Percentiles rank a stretch among this genome's conserved stretches.
These are phyloP conservation scores for Aspergillus melleus DNA, from an alignment of 2,329 filamentous ascomycete species.

Conservation along the genomic window DNA sequence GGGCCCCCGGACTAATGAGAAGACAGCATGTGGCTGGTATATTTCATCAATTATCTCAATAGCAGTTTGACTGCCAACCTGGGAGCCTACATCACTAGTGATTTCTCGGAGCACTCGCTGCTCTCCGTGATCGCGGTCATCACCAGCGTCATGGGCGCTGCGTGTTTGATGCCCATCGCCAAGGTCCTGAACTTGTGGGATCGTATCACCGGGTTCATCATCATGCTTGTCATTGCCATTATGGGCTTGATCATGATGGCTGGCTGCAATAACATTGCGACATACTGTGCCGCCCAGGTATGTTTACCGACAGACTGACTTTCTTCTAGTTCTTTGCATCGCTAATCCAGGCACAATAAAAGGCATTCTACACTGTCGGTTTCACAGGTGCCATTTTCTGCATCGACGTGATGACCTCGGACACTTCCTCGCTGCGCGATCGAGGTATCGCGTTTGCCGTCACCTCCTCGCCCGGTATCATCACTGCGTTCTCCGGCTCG, in stretches of 20 bases:
- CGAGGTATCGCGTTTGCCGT: slow-evolving; percentile 60
- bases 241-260: slow-evolving; percentile 64
- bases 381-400: slow-evolving; percentile 55
- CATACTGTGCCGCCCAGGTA: slow-evolving; percentile 61
- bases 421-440: slow-evolving; percentile 60
- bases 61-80: slow-evolving; percentile 41
- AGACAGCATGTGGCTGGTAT: slow-evolving; percentile 44
- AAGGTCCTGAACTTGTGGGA: slow-evolving; percentile 65
- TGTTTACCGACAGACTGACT: not conserved
- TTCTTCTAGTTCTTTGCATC: not conserved
- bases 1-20: not conserved
- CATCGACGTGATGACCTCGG: slow-evolving; percentile 59
- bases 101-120: slow-evolving; percentile 55
- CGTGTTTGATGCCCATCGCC: slow-evolving; percentile 60
- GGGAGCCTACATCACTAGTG: slow-evolving; percentile 53
- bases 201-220: slow-evolving; percentile 56
- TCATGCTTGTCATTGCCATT: slow-evolving; percentile 50
- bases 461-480: slow-evolving; percentile 60
- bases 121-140: slow-evolving; percentile 56
- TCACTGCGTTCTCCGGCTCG: slow-evolving; percentile 58
- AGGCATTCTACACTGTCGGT: slow-evolving; percentile 61
- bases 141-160: slow-evolving; percentile 55
- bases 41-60: slow-evolving; percentile 45
- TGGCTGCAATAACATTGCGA: slow-evolving; percentile 58
- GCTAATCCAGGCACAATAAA: not conserved